These are phyloP conservation scores for Ganoderma lucidum DNA, from an alignment of 1,284 basidiomycete genomes.

Conservation along the genomic window DNA sequence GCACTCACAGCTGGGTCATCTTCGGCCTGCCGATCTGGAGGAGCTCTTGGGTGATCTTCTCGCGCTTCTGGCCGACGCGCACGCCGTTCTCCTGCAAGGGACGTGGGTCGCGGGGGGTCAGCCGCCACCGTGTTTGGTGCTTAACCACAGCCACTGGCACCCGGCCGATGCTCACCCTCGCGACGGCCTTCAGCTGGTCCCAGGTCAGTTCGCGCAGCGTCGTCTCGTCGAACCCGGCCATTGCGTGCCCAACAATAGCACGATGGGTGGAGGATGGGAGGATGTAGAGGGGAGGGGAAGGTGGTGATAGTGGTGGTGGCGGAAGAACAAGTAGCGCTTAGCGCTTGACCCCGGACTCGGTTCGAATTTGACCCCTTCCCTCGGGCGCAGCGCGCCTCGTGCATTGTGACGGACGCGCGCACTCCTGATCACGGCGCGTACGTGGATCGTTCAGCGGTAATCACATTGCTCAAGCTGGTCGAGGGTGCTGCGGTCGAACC, in stretches of 20 bases:
- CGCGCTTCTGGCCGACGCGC: not conserved
- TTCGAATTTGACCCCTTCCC: not conserved
- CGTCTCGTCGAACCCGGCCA: not conserved
- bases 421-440: not conserved
- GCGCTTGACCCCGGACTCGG: not conserved
- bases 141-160: conserved; percentile 1
- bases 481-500: not conserved
- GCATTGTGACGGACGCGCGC: not conserved
- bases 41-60: not conserved
- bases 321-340: not conserved
- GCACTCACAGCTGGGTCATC: conserved; percentile 4
- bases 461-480: not conserved
- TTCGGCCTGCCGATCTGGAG: not conserved
- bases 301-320: conserved; percentile 1
- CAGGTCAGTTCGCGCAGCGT: not conserved
- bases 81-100: conserved; percentile 5
- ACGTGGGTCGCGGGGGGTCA: not conserved
- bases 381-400: not conserved
- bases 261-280: not conserved
- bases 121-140: not conserved
- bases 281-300: not conserved
- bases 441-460: not conserved
- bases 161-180: conserved; percentile 5
- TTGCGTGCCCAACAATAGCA: not conserved
- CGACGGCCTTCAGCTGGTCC: not conserved